Percentiles rank a stretch among this genome's conserved stretches.
These are phyloP conservation scores for Solanum tacnaense DNA, from an alignment of 257 asterid species.

Conservation along the genomic window DNA sequence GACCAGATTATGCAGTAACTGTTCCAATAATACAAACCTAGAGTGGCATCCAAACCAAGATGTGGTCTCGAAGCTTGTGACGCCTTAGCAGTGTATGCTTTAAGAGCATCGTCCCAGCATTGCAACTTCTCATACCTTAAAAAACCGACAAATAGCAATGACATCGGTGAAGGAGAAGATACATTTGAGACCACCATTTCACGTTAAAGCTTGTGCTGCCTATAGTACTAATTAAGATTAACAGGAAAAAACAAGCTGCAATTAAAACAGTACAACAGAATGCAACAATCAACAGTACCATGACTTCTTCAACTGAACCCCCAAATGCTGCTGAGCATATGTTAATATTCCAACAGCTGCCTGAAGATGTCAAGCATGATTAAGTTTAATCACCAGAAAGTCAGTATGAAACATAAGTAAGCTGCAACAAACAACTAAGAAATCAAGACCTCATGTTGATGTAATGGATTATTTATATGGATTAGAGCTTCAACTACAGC, in stretches of 20 bases:
- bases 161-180: neutral
- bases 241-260: neutral
- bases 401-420: neutral
- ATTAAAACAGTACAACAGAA: neutral
- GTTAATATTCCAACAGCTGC: constrained; percentile 98
- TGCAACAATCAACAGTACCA: constrained; percentile 39
- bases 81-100: constrained; percentile 89
- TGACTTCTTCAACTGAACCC: constrained; percentile 89
- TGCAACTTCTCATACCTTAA: constrained; percentile 92
- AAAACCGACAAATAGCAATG: neutral
- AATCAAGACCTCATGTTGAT: constrained; percentile 80
- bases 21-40: constrained; percentile 45
- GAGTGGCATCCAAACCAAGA: constrained; percentile 82
- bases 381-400: neutral
- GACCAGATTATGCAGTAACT: neutral
- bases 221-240: neutral
- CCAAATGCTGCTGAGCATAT: constrained; percentile 80
- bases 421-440: neutral
- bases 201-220: neutral
- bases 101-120: constrained; percentile 97
- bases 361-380: constrained; percentile 26
- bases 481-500: constrained; percentile 94
- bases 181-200: neutral
- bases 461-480: constrained; percentile 89
- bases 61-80: constrained; percentile 66